Evolutionary conservation across 2,329 filamentous ascomycete genomes (phyloP), one percentile per base, ranked within the genome.

Genomic region (Teratosphaeria zuluensis): DNA sequence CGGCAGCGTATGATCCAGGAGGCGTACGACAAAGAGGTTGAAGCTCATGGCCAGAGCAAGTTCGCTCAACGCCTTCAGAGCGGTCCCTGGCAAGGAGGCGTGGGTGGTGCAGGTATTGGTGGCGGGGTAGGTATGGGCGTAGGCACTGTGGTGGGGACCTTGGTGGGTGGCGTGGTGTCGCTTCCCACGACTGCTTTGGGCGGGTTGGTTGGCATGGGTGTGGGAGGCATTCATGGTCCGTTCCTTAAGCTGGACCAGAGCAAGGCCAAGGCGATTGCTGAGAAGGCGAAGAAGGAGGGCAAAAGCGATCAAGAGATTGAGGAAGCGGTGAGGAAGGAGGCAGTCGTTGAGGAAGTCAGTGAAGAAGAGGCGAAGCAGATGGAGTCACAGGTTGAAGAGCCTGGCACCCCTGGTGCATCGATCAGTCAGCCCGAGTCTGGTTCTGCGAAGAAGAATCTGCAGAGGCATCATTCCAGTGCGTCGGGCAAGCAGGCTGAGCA

Each of bases 41-140:
- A 69, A 54, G 69, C 69, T 7, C 62, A 70, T 55, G 68, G 33
- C 65, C 70, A 14, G 53, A 56, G 68, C 67, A n/a, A 63, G 68
- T 56, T 66, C 21, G 69, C 70, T 2, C 53, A 59, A 19, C 56
- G 69, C 19, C 53, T 72, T 58, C 62, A 68, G 48, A 65, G 61
- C 12, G 69, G 76, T 1, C 71, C 72, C 1, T 76, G 76, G 58
- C 74, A 76, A 59, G 75, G 75, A 1, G 68, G 69, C 1, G 65
- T 70, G 12, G 75, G 73, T 6, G 76, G 75, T 1, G 75, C 72
- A 0, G 76, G 76, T 0, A 77, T 77, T 21, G 75, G 75, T 0
- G 72, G 69, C 16, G 74, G 73, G 7, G 72, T 76, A 2, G 72
- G 72, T 1, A 67, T 73, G 21, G 76, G 76, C 0, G 58, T 77